Conservation (phyloP, 352 stramenopile genomes). For the Phytophthora sp. region DNA sequence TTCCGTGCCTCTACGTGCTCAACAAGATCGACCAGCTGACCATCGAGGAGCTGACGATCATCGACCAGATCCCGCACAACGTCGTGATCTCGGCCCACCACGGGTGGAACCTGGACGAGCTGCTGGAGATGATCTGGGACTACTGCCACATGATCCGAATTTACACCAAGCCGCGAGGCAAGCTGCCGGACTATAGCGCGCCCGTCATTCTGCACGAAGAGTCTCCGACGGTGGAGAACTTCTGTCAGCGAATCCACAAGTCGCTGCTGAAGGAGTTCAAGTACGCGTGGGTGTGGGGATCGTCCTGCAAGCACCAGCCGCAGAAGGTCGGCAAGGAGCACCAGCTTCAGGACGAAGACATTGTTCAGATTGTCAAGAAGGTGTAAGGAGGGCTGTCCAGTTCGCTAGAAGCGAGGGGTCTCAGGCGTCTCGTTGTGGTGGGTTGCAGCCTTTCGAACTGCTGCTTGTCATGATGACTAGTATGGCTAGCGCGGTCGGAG, state of each 20-base stretch:
- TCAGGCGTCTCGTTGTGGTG: constrained; percentile 2
- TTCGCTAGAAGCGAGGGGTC: constrained; percentile 1
- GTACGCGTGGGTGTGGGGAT: constrained; percentile 98
- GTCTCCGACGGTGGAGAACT: constrained; percentile 95
- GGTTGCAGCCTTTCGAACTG: not conserved
- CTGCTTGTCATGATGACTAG: not conserved
- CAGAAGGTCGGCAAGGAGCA: constrained; percentile 99
- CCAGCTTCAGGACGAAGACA: constrained; percentile 97
- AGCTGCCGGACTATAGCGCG: constrained; percentile 96
- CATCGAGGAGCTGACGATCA: constrained; percentile 98
- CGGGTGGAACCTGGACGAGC: constrained; percentile 98
- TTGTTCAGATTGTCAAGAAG: constrained; percentile 99
- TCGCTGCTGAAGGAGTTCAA: constrained; percentile 90
- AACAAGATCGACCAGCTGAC: constrained; percentile 99
- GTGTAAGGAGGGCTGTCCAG: constrained; percentile 48
- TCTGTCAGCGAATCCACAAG: constrained; percentile 96
- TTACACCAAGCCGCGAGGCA: constrained; percentile 98
- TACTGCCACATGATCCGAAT: constrained; percentile 98
- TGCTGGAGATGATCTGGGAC: constrained; percentile 98
- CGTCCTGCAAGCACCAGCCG: constrained; percentile 98
- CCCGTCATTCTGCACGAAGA: constrained; percentile 98
- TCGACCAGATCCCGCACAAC: constrained; percentile 98
- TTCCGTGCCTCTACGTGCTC: constrained; percentile 98
- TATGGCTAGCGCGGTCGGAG: not conserved
- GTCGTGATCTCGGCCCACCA: constrained; percentile 97